Base-by-base conservation (phyloP, 352 stramenopile genomes). In the Phytophthora megakarya region DNA sequence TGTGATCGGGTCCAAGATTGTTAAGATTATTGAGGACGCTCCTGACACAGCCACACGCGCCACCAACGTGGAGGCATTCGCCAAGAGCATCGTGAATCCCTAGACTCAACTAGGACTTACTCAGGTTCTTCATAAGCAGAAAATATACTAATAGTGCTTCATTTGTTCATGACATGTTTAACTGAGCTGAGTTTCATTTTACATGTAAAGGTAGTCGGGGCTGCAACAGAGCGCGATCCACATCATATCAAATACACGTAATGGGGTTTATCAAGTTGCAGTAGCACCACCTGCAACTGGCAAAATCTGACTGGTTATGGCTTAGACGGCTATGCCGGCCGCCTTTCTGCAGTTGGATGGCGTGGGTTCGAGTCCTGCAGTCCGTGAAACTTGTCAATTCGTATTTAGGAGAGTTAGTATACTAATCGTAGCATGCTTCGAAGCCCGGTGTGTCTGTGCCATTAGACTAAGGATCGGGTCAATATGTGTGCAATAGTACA, bases 391-490 rank as follows among this genome's bases (percentile, higher is more conserved):
- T 3, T 57, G 16, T n/a, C 2, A 50, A 28, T 52, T 69, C 56
- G 62, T 68, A 64, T n/a, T 57, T 63, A 71, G 39, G 12, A 37
- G 33, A 55, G 16, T 50, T n/a, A 46, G 26, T 65, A 15, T 72
- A 40, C 18, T 46, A 50, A 46, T 25, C 2, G 10, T 76, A 62
- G 85, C 86, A 95, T 79, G 72, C 80, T 93, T 95, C 86, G 86
- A 95, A 95, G 86, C 80, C 81, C 72, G 70, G 63, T 88, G 86
- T 95, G 85, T 92, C 86, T 90, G 64, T 93, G 10, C 80, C 45
- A 93, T 95, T 92, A 89, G 86, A 88, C 85, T 95, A 95, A 90
- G 84, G 86, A 88, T 83, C 72, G 84, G 86, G 84, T 95, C 86
- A 95, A 95, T 72, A 72, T 80, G 76, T 73, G 74, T 95, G 86